Evolutionary conservation across 345 rosid species (phyloP).

Genomic region (Eucalyptus victrix): DNA sequence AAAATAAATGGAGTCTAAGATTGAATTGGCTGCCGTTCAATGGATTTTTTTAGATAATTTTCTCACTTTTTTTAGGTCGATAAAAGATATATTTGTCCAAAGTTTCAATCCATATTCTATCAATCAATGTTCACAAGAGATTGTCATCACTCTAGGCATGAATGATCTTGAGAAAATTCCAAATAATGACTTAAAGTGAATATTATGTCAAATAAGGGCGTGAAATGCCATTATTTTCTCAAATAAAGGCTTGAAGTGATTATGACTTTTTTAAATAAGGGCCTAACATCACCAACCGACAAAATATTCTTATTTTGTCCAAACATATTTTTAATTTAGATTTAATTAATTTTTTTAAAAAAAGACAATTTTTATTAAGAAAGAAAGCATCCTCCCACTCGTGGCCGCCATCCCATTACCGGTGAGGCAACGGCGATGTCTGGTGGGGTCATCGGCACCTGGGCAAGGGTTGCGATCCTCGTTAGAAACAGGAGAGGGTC

Average conservation of each 20-base stretch:
- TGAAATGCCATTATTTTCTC: no score
- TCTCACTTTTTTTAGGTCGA: neutral
- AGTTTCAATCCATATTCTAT: neutral
- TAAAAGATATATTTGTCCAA: neutral
- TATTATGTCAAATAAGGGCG: no score
- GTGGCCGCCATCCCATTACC: fast-evolving
- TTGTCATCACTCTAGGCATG: neutral
- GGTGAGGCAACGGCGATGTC: fast-evolving
- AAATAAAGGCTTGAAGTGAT: fast-evolving
- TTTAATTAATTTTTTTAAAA: no score
- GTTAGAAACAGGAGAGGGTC: no score
- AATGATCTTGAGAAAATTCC: neutral
- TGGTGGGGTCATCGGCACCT: fast-evolving
- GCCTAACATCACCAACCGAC: fast-evolving
- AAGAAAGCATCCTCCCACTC: fast-evolving
- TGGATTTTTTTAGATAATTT: neutral
- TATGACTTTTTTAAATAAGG: no score
- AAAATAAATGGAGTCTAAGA: no score
- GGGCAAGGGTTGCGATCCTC: no score
- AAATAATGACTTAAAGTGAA: no score
- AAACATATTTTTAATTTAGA: no score
- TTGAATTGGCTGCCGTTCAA: fast-evolving
- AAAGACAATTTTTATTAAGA: no score
- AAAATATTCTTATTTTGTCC: no score
- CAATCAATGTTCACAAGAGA: neutral